phyloP scores from a whole-genome alignment of 345 rosid genomes.

The Viola odorata region DNA sequence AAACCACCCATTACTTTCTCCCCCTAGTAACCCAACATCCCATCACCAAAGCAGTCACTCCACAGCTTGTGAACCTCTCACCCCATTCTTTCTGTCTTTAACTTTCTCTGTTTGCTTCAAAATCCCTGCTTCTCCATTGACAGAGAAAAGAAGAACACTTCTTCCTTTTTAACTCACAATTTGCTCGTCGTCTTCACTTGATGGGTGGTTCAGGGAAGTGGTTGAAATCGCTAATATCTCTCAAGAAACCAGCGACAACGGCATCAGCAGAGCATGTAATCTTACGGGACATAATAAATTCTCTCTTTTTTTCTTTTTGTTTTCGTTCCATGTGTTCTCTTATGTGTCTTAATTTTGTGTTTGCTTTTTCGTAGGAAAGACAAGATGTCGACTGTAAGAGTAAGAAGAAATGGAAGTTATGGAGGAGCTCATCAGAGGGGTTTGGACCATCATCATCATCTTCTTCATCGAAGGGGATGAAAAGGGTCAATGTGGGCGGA shows the following conservation, averaged over 20 bases:
- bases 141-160: not conserved
- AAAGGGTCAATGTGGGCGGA: conserved; percentile 36
- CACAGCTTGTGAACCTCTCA: not conserved
- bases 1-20: conserved; percentile 15
- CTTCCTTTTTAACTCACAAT: not conserved
- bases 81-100: not conserved
- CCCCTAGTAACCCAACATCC: not conserved
- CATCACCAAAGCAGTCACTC: not conserved
- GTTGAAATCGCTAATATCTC: conserved; percentile 55
- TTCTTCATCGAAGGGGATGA: conserved; percentile 35
- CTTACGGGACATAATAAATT: not conserved
- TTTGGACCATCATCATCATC: conserved; percentile 14
- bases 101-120: not conserved
- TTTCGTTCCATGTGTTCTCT: not conserved
- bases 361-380: conserved; percentile 33
- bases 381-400: conserved; percentile 30
- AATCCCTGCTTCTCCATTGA: not conserved
- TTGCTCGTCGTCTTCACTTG: not conserved
- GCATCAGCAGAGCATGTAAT: conserved; percentile 33
- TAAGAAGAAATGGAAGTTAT: conserved; percentile 82
- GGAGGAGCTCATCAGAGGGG: conserved; percentile 88
- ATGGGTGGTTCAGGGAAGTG: conserved; percentile 81
- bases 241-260: conserved; percentile 30
- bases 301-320: not conserved
- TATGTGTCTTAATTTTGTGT: not conserved